phyloP scores from a whole-genome alignment of 345 rosid genomes.

The Salix caprea region DNA sequence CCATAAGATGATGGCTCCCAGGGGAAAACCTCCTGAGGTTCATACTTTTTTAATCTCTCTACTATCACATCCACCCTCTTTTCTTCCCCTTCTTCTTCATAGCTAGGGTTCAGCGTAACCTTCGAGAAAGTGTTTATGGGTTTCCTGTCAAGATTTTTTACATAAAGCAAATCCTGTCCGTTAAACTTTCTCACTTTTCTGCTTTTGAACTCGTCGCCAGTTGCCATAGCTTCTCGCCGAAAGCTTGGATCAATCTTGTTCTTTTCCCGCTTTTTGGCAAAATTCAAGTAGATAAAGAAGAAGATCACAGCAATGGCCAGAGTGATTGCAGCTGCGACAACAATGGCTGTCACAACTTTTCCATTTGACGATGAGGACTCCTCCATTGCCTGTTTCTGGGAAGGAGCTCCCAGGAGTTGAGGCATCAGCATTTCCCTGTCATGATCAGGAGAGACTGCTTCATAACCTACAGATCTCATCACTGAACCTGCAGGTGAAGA shows the following conservation, averaged over 20 bases:
- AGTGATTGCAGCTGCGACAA: slow-evolving; percentile 26
- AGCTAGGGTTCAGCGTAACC: slow-evolving; percentile 40
- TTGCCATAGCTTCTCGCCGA: slow-evolving; percentile 25
- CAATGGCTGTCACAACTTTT: slow-evolving; percentile 21
- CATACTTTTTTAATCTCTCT: slow-evolving; percentile 7
- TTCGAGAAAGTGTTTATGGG: slow-evolving; percentile 27
- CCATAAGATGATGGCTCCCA: slow-evolving; percentile 6
- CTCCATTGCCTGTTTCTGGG: too few species aligned
- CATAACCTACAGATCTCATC: background rate
- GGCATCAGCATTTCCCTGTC: slow-evolving; percentile 12
- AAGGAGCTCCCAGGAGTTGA: too few species aligned
- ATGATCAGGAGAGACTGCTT: background rate
- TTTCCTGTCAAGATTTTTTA: slow-evolving; percentile 35
- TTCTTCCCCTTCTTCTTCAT: slow-evolving; percentile 32
- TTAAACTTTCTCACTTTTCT: slow-evolving; percentile 45
- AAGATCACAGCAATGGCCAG: slow-evolving; percentile 22
- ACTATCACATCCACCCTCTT: slow-evolving; percentile 14
- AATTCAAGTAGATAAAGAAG: slow-evolving; percentile 30
- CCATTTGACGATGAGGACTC: background rate
- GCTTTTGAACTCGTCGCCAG: slow-evolving; percentile 26
- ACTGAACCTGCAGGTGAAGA: background rate
- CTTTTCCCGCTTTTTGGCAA: background rate
- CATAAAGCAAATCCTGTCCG: slow-evolving; percentile 51
- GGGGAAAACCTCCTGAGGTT: slow-evolving; percentile 2
- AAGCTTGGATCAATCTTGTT: slow-evolving; percentile 22